These are phyloP conservation scores for Pseudoturritis turrita DNA, from an alignment of 345 rosid genomes.

Conservation along the genomic window DNA sequence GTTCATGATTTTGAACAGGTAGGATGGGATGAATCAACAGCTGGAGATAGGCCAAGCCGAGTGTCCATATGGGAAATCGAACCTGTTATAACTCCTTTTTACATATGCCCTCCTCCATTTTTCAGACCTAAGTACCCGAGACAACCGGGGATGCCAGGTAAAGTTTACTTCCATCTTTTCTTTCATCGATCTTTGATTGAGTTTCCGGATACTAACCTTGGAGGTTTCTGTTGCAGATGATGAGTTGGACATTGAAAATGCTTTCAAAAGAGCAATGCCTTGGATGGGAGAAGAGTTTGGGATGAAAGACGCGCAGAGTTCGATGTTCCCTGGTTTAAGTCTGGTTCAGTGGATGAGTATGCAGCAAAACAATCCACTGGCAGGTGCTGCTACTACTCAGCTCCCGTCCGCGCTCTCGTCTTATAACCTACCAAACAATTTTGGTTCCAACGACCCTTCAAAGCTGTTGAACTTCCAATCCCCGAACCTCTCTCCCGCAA, in stretches of 20 bases:
- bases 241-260: conserved; percentile 76
- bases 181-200: not conserved
- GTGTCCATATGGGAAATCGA: conserved; percentile 97
- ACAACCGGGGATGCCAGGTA: conserved; percentile 91
- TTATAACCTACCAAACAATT: conserved; percentile 50
- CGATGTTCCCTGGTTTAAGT: conserved; percentile 84
- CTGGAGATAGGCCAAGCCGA: conserved; percentile 82
- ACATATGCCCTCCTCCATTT: conserved; percentile 96
- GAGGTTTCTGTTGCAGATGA: conserved; percentile 57
- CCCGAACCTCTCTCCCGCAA: conserved; percentile 45
- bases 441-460: conserved; percentile 67
- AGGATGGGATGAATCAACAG: conserved; percentile 97
- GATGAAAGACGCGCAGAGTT: conserved; percentile 72
- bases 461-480: conserved; percentile 81
- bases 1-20: conserved; percentile 49
- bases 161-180: not conserved
- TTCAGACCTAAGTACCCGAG: conserved; percentile 85
- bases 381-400: conserved; percentile 40
- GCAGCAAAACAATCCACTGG: conserved; percentile 60
- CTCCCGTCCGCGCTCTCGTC: conserved; percentile 56
- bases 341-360: conserved; percentile 98
- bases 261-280: conserved; percentile 89
- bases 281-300: conserved; percentile 97
- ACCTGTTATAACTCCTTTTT: conserved; percentile 90
- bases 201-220: conserved; percentile 10